Percentiles rank a stretch among this genome's conserved stretches.
Evolutionary conservation across 495 filamentous ascomycete species (phyloP).

Genomic region (Cetradonia linearis): DNA sequence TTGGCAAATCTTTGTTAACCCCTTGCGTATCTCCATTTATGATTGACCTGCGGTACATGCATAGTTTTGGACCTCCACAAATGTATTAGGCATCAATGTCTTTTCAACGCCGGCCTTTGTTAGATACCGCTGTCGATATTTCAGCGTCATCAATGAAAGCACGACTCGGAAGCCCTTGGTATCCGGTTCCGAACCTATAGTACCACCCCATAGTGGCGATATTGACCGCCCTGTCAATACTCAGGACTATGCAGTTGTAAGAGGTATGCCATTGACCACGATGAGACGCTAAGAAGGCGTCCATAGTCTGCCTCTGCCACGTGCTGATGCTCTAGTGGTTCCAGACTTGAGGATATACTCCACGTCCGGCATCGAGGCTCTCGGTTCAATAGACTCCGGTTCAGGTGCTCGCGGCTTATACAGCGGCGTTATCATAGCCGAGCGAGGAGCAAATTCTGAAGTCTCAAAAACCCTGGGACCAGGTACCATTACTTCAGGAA

Average conservation of each 20-base stretch:
- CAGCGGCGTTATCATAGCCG: constrained; percentile 1
- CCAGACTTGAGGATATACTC: constrained; percentile 26
- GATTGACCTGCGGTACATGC: neutral
- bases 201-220: neutral
- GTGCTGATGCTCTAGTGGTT: constrained; percentile 22
- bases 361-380: constrained; percentile 20
- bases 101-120: neutral
- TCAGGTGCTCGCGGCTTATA: constrained; percentile 12
- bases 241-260: neutral
- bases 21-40: neutral
- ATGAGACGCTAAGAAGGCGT: constrained; percentile 3
- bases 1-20: neutral
- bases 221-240: neutral
- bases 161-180: neutral
- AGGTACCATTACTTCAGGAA: neutral
- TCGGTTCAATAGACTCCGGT: constrained; percentile 15
- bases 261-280: neutral
- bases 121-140: neutral
- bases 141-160: neutral
- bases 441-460: constrained; percentile 9
- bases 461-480: constrained; percentile 6
- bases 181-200: neutral
- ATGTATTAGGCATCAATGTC: neutral
- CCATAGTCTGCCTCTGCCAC: constrained; percentile 42
- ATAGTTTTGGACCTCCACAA: neutral